Conservation (phyloP, 495 filamentous ascomycete species). For the Penicillium waksmanii region DNA sequence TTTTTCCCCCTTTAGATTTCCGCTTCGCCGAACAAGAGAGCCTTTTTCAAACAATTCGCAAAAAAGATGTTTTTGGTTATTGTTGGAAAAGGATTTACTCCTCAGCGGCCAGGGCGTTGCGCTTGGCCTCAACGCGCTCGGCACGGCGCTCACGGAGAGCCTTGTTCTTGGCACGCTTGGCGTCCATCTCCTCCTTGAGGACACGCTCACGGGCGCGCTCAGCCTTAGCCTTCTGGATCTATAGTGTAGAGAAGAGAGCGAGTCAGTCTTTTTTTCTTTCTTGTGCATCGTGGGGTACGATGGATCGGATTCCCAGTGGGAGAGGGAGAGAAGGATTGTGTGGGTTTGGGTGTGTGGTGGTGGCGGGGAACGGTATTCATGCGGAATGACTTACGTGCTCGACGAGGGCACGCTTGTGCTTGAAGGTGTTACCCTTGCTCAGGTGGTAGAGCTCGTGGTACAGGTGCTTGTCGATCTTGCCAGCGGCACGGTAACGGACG, state of each 20-base stretch:
- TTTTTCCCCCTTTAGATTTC: constrained; percentile 32
- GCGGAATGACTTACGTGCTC: constrained; percentile 85
- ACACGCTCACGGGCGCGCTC: constrained; percentile 93
- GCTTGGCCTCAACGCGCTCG: constrained; percentile 87
- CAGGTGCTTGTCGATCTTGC: constrained; percentile 99
- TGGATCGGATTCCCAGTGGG: neutral
- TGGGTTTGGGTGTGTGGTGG: neutral
- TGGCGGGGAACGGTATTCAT: constrained; percentile 5
- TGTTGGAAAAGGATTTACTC: constrained; percentile 50
- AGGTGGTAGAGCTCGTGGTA: constrained; percentile 99
- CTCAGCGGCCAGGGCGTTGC: constrained; percentile 75
- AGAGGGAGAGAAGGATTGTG: neutral
- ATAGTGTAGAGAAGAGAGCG: constrained; percentile 29
- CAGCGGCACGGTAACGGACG: constrained; percentile 98
- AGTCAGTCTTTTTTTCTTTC: constrained; percentile 27
- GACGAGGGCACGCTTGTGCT: constrained; percentile 99
- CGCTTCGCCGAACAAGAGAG: constrained; percentile 45
- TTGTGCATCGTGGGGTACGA: constrained; percentile 5
- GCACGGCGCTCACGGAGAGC: constrained; percentile 95
- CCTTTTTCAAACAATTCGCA: constrained; percentile 22
- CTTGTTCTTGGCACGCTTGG: constrained; percentile 99
- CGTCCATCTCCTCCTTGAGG: constrained; percentile 99
- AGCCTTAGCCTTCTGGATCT: constrained; percentile 99
- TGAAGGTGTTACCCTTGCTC: constrained; percentile 99
- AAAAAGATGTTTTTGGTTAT: constrained; percentile 28